A percentile compares a stretch with the other conserved stretches of the same genome.
Evolutionary conservation across 305 asterid species (phyloP).

Genomic region (Rubia balearica): DNA sequence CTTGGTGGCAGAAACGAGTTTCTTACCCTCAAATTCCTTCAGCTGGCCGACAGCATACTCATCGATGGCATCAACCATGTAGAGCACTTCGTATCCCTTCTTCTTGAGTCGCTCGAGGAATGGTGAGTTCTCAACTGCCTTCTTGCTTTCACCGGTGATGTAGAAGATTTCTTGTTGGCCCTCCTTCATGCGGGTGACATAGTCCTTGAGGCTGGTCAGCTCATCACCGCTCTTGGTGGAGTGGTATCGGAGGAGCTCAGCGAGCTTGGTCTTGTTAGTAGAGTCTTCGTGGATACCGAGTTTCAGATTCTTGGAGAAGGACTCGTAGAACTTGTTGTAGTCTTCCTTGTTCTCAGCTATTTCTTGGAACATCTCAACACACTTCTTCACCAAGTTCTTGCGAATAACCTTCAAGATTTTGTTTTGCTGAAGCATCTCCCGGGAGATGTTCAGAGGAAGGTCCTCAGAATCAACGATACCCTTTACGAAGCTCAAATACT

Average conservation of each 20-base stretch:
- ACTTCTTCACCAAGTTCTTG: slow-evolving; percentile 43
- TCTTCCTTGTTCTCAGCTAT: slow-evolving; percentile 44
- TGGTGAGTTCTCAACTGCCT: slow-evolving; percentile 84
- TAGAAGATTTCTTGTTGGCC: slow-evolving; percentile 69
- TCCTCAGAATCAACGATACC: slow-evolving; percentile 89
- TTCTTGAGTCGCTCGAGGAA: slow-evolving; percentile 82
- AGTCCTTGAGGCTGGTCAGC: slow-evolving; percentile 79
- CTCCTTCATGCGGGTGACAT: slow-evolving; percentile 82
- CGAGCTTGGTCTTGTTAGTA: slow-evolving; percentile 53
- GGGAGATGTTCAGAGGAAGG: slow-evolving; percentile 55
- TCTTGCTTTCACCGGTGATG: slow-evolving; percentile 81
- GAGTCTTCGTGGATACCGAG: slow-evolving; percentile 84
- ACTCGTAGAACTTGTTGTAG: slow-evolving; percentile 37
- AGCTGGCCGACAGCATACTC: slow-evolving; percentile 75
- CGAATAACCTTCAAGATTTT: slow-evolving; percentile 42
- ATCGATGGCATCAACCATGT: slow-evolving; percentile 84
- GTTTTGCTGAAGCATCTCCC: slow-evolving; percentile 42
- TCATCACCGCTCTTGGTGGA: slow-evolving; percentile 56
- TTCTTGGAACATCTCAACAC: slow-evolving; percentile 39
- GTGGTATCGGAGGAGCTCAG: slow-evolving; percentile 64
- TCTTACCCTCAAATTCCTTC: slow-evolving; percentile 50
- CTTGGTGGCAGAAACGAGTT: slow-evolving; percentile 45
- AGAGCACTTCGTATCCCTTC: slow-evolving; percentile 72
- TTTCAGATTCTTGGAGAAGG: slow-evolving; percentile 49
- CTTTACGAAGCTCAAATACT: slow-evolving; percentile 63